Conservation (phyloP, 805 yeast genomes). For the Nakazawaea sp. region DNA sequence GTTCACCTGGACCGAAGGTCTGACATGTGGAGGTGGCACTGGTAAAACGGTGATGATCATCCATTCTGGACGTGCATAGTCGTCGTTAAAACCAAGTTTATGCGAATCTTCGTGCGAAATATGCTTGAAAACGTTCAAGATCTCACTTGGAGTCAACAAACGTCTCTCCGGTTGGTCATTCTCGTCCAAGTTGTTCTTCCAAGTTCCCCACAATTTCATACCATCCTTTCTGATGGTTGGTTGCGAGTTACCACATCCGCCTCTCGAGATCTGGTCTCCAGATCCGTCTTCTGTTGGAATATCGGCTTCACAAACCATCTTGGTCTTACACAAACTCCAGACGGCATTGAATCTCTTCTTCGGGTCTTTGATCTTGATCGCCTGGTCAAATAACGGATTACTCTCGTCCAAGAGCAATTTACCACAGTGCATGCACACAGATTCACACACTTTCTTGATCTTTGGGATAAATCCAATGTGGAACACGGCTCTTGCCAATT, state of each 20-base stretch:
- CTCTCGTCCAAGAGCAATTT: constrained; percentile 82
- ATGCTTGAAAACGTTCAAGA: constrained; percentile 85
- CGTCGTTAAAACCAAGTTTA: constrained; percentile 85
- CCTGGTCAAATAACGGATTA: constrained; percentile 78
- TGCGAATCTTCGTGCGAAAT: constrained; percentile 78
- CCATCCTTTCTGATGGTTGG: constrained; percentile 97
- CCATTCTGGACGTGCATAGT: constrained; percentile 99
- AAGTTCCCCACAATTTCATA: constrained; percentile 92
- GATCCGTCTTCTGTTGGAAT: constrained; percentile 52
- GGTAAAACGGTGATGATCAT: constrained; percentile 95
- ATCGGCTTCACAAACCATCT: constrained; percentile 94
- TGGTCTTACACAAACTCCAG: constrained; percentile 87
- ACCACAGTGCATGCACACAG: constrained; percentile 99
- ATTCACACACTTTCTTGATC: constrained; percentile 91
- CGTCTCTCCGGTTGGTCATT: constrained; percentile 93
- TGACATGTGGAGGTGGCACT: constrained; percentile 99
- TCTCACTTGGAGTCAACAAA: constrained; percentile 80
- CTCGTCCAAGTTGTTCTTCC: constrained; percentile 79
- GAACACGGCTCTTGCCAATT: constrained; percentile 96
- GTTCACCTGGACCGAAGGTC: constrained; percentile 97
- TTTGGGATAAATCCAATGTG: constrained; percentile 93
- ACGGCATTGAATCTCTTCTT: constrained; percentile 95
- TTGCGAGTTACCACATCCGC: constrained; percentile 97
- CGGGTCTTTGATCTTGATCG: constrained; percentile 84
- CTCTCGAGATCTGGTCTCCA: constrained; percentile 54